Base-by-base conservation (phyloP, 352 stramenopile species). In the Globisporangium splendens region DNA sequence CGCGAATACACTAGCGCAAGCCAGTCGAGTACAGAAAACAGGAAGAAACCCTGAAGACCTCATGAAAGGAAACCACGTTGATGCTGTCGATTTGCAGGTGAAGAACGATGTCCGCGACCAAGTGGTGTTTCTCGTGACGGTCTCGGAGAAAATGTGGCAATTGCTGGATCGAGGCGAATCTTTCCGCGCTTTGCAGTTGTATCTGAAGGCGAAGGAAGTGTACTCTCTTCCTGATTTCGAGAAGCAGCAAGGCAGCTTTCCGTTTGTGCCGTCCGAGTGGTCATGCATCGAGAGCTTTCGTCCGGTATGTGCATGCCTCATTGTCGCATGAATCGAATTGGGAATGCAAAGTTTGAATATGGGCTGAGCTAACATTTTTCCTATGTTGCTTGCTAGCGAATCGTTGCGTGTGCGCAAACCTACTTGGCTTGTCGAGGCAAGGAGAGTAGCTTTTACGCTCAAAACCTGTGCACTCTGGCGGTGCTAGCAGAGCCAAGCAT, bases 121-220 rank as follows among this genome's bases (percentile, higher is more conserved):
- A 11, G 79, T 89, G 46, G 57, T 69, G 8, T 80, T 86, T 21
- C 60, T 95, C 15, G 69, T 89, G 41, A 68, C 69, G 18, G 72
- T 77, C 0, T 72, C 76, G 1, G 85, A 95, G 53, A 68, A 73
- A 28, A 82, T 95, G 62, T 95, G 85, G 83, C 67, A 77, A 47
- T 35, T 73, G 17, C 58, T 95, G 49, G 83, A 95, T 62, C 59
- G 69, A 56, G 85, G 83, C 54, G 72, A 91, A 48, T 70, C 68
- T 0, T 69, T 86, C 44, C 54, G 78, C 43, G 77, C 81, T 0
- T 58, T 92, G 15, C 50, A 71, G 22, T 48, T 84, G 20, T 89
- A 82, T 55, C 65, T 79, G 42, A 38, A 55, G 43, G 81, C 77
- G 0, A 72, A 73, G 10, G 35, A 31, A 8, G 59, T 80, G 6